phyloP scores from a whole-genome alignment of 345 rosid genomes.

The Linum trigynum region DNA sequence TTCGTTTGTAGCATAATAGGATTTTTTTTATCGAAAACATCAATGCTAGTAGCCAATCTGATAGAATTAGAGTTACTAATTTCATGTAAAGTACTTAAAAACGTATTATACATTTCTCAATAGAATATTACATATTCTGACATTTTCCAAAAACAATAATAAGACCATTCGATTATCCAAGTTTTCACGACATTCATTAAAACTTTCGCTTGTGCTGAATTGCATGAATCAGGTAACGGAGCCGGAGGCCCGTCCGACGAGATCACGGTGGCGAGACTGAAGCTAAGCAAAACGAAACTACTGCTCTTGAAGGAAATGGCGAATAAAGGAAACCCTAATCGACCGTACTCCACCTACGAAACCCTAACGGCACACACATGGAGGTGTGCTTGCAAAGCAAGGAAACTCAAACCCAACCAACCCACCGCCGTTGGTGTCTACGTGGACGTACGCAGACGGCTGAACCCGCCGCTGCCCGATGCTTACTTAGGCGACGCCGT shows the following conservation, averaged over 20 bases:
- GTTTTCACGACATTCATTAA: too few relatives aligned
- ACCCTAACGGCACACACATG: conserved; percentile 30
- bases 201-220: background rate
- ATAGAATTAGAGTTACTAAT: too few relatives aligned
- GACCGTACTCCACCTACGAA: conserved; percentile 38
- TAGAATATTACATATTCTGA: too few relatives aligned
- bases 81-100: too few relatives aligned
- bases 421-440: conserved; percentile 40
- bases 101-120: too few relatives aligned
- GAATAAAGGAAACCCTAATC: conserved; percentile 16
- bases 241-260: conserved; percentile 34
- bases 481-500: conserved; percentile 40
- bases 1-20: too few relatives aligned
- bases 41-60: too few relatives aligned
- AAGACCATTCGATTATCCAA: too few relatives aligned
- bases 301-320: conserved; percentile 34
- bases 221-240: conserved; percentile 25
- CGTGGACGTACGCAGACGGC: conserved; percentile 34
- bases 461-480: conserved; percentile 28
- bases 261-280: conserved; percentile 36
- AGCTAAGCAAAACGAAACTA: conserved; percentile 31
- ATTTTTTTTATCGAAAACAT: too few relatives aligned
- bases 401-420: conserved; percentile 29
- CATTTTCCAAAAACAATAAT: too few relatives aligned
- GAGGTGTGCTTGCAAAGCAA: conserved; percentile 33